Evolutionary conservation across 2,329 filamentous ascomycete genomes (phyloP).

Genomic region (Capronia epimyces): DNA sequence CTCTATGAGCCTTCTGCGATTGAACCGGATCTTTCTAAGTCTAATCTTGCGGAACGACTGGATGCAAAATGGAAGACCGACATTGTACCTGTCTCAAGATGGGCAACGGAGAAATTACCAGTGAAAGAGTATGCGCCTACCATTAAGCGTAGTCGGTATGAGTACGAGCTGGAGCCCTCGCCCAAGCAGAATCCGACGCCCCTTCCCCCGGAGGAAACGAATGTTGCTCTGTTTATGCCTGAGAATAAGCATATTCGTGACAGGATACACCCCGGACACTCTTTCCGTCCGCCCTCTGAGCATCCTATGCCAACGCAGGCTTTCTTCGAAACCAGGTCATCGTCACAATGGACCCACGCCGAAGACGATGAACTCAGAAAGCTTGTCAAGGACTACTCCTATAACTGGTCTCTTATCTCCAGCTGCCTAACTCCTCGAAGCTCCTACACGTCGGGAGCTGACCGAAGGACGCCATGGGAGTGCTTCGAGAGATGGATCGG

Average conservation of each 20-base stretch:
- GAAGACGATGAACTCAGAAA: slow-evolving; percentile 86
- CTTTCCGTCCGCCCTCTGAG: slow-evolving; percentile 88
- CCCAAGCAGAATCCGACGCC: slow-evolving; percentile 49
- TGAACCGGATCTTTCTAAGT: slow-evolving; percentile 43
- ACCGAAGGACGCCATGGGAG: slow-evolving; percentile 93
- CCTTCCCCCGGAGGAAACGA: slow-evolving; percentile 62
- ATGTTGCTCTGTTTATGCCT: slow-evolving; percentile 81
- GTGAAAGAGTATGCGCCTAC: slow-evolving; percentile 61
- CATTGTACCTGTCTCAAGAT: slow-evolving; percentile 81
- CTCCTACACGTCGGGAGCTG: slow-evolving; percentile 73
- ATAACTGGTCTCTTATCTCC: slow-evolving; percentile 96
- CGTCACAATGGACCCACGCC: slow-evolving; percentile 83
- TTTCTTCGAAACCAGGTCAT: slow-evolving; percentile 81
- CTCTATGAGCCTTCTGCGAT: slow-evolving; percentile 62
- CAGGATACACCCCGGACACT: slow-evolving; percentile 81
- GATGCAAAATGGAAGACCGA: slow-evolving; percentile 69
- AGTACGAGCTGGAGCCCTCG: slow-evolving; percentile 69
- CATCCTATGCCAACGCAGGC: slow-evolving; percentile 81
- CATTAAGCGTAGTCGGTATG: slow-evolving; percentile 73
- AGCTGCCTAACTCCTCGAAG: slow-evolving; percentile 70
- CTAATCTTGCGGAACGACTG: slow-evolving; percentile 44
- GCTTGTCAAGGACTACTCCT: slow-evolving; percentile 85
- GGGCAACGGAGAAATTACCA: slow-evolving; percentile 72
- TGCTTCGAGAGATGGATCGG: slow-evolving; percentile 97
- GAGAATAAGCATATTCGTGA: slow-evolving; percentile 88